These are phyloP conservation scores for Hemisphaericaspora xylanilytica DNA, from an alignment of 1,139 yeast genomes.

Conservation along the genomic window DNA sequence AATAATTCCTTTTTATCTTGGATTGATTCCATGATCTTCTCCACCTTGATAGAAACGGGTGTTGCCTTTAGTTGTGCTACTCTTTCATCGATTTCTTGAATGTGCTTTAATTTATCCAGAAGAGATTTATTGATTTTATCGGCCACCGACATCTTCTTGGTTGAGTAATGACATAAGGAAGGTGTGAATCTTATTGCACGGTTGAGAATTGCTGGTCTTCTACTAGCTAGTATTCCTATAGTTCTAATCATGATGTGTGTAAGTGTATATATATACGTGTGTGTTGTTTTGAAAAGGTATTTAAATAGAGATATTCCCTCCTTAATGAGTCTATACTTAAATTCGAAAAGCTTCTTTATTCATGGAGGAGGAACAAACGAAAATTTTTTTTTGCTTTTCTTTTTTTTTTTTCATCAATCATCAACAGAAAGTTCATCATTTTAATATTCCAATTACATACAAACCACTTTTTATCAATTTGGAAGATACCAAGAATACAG, in stretches of 20 bases:
- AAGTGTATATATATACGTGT: too few species aligned
- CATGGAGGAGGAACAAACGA: too few species aligned
- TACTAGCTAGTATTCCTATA: not conserved
- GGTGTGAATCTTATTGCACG: not conserved
- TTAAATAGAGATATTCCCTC: too few species aligned
- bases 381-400: too few species aligned
- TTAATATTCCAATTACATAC: too few species aligned
- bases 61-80: constrained; percentile 6
- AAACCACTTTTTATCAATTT: too few species aligned
- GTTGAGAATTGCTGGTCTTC: not conserved
- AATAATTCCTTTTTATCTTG: constrained; percentile 30
- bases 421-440: too few species aligned
- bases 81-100: constrained; percentile 4
- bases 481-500: not conserved
- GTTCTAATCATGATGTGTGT: not conserved
- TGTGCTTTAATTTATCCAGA: not conserved
- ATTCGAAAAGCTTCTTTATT: too few species aligned
- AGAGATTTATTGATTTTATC: not conserved
- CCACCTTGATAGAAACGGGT: not conserved
- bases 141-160: not conserved
- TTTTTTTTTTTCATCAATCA: too few species aligned
- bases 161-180: not conserved
- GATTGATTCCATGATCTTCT: constrained; percentile 26
- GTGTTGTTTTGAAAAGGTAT: too few species aligned
- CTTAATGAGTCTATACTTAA: too few species aligned